phyloP scores from a whole-genome alignment of 1,284 basidiomycete genomes.

The Leucoagaricus sp. region DNA sequence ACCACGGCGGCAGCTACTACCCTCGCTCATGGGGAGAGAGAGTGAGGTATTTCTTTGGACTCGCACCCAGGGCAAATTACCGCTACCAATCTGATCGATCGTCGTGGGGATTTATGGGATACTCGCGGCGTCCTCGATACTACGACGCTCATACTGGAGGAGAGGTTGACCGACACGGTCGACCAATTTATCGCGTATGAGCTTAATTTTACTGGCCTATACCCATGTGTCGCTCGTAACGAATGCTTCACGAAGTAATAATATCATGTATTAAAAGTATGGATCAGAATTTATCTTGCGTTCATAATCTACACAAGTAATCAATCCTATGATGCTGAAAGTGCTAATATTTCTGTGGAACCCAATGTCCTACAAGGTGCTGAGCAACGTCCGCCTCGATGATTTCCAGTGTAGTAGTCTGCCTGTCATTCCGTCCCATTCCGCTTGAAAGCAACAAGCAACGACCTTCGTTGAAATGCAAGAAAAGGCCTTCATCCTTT shows the following conservation, averaged over 20 bases:
- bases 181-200: constrained; percentile 52
- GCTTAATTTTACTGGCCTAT: not conserved
- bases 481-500: not conserved
- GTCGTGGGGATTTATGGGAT: constrained; percentile 50
- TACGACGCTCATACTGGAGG: constrained; percentile 49
- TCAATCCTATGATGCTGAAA: not conserved
- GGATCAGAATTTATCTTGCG: not conserved
- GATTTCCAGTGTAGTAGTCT: not conserved
- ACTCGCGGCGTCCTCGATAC: constrained; percentile 46
- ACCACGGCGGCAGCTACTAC: constrained; percentile 22
- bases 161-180: constrained; percentile 53
- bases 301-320: not conserved
- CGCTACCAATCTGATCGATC: constrained; percentile 39
- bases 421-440: not conserved
- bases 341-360: constrained; percentile 50
- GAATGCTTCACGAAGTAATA: too few relatives aligned
- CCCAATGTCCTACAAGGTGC: constrained; percentile 60
- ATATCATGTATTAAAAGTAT: not conserved
- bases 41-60: constrained; percentile 56
- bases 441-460: not conserved
- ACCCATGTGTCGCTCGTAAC: too few relatives aligned
- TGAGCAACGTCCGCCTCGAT: constrained; percentile 62
- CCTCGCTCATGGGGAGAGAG: constrained; percentile 48
- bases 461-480: constrained; percentile 13
- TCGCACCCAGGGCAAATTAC: constrained; percentile 40